Evolutionary conservation across 2,329 filamentous ascomycete genomes (phyloP), one percentile per base, ranked within the genome.

Genomic region (Pyrenochaeta sp.): DNA sequence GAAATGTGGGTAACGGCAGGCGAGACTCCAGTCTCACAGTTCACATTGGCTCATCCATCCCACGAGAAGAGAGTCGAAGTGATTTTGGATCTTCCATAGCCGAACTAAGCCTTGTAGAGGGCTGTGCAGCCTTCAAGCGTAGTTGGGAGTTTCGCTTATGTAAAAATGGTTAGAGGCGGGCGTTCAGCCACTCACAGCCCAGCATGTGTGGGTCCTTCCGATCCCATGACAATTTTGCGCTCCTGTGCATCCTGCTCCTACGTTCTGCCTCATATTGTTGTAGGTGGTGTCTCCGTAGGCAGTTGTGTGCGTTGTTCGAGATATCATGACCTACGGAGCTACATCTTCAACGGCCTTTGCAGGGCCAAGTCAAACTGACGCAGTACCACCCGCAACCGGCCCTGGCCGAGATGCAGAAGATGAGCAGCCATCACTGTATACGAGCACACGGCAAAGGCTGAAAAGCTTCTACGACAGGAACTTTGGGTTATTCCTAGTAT

Each of bases 401-500:
- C 42, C 34, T 13, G 52, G 51, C 51, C 49, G 57, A 45, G 49
- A 58, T 25, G 58, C 55, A 49, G 43, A 60, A 30, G 40, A 56
- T n/a, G 51, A 51, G 2, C 44, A 15, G 32, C 52, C 39, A 43
- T 19, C 43, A 15, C 47, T 27, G 42, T 39, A 46, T 10, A 55
- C 40, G 5, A 52, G 52, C 6, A 9, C 62, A 13, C 40, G 24
- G 36, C 24, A 45, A n/a, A 32, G 45, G 1, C 6, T 70, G 27
- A 61, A 54, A 15, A 43, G 48, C 0, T 72, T 71, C 30, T 72
- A 68, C 22, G 54, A 67, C 0, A 61, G 65, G 22, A 72, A 72
- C 30, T 68, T 72, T 39, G 69, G 69, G 0, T 56, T 72, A 0
- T 62, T 72, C 1, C 22, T 72, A 1, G 69, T 72, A 0, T 72